phyloP scores from a whole-genome alignment of 148 eudicot genomes.

The Nyssa sinensis region DNA sequence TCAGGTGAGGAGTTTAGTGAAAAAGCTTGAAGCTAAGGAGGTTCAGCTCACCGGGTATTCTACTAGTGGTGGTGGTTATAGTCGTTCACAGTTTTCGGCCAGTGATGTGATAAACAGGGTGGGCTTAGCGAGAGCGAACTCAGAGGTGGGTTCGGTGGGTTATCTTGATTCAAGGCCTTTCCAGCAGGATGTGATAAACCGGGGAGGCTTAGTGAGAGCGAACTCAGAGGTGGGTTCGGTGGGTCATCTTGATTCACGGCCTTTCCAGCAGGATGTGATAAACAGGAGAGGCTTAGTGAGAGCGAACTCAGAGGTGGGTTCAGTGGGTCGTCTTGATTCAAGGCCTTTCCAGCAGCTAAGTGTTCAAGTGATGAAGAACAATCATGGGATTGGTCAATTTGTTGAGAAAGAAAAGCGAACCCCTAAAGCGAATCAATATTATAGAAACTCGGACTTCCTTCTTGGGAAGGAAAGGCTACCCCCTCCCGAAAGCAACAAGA shows the following conservation, averaged over 20 bases:
- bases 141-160: constrained; percentile 40
- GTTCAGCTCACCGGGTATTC: constrained; percentile 39
- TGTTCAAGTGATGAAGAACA: constrained; percentile 54
- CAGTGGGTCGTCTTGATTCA: constrained; percentile 33
- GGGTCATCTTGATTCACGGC: too few relatives aligned
- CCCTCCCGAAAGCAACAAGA: constrained; percentile 60
- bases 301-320: constrained; percentile 43
- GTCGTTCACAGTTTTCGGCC: constrained; percentile 34
- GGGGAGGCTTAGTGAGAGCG: constrained; percentile 26
- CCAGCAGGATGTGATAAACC: constrained; percentile 30
- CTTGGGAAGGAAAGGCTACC: constrained; percentile 77
- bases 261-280: too few relatives aligned
- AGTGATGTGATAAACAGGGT: constrained; percentile 35
- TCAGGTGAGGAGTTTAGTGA: constrained; percentile 61
- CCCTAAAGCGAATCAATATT: constrained; percentile 79
- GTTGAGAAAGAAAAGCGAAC: constrained; percentile 88
- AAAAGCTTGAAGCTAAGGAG: constrained; percentile 65
- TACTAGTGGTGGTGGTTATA: constrained; percentile 21
- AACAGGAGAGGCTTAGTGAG: constrained; percentile 27
- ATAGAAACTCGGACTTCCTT: constrained; percentile 70
- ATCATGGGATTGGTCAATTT: constrained; percentile 43
- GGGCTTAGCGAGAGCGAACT: constrained; percentile 29
- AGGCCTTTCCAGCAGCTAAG: constrained; percentile 53
- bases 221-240: constrained; percentile 42
- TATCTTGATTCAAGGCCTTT: too few relatives aligned